Conservation (phyloP, 108 stramenopile species). For the Aurantiochytrium sp. region DNA sequence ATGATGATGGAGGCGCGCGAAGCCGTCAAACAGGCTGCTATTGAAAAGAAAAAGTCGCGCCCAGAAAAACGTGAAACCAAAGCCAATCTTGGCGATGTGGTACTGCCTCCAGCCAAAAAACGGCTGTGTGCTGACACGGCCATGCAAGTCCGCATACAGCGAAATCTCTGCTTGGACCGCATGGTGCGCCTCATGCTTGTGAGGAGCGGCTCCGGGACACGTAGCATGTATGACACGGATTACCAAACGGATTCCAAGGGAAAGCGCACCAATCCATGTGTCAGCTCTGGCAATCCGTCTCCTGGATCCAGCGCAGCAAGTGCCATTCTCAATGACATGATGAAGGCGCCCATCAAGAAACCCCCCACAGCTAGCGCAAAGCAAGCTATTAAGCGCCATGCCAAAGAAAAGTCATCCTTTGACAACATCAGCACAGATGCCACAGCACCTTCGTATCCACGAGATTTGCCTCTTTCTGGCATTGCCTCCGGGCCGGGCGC, state of each 20-base stretch:
- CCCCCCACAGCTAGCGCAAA: too few species aligned
- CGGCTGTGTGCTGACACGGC: not conserved
- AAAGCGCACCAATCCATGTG: too few species aligned
- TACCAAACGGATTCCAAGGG: not conserved
- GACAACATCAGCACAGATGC: too few species aligned
- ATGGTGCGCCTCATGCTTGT: not conserved
- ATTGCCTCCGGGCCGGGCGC: too few species aligned
- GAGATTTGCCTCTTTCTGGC: too few species aligned
- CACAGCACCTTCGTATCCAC: too few species aligned
- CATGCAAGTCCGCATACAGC: not conserved
- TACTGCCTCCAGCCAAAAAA: not conserved
- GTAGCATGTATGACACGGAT: not conserved
- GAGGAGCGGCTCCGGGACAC: not conserved
- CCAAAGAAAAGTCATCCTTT: too few species aligned
- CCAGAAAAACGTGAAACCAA: not conserved
- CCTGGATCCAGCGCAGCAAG: not conserved
- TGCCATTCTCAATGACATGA: not conserved
- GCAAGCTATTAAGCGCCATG: too few species aligned
- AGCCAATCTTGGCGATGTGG: not conserved
- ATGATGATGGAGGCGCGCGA: not conserved
- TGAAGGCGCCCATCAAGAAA: too few species aligned
- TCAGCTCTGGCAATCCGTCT: not conserved
- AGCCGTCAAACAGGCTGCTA: not conserved
- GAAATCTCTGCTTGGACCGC: not conserved
- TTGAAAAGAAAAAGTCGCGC: not conserved